A percentile compares a stretch with the other conserved stretches of the same genome.
Conservation (phyloP, 176 grass and related monocot species). For the Avena sativa region DNA sequence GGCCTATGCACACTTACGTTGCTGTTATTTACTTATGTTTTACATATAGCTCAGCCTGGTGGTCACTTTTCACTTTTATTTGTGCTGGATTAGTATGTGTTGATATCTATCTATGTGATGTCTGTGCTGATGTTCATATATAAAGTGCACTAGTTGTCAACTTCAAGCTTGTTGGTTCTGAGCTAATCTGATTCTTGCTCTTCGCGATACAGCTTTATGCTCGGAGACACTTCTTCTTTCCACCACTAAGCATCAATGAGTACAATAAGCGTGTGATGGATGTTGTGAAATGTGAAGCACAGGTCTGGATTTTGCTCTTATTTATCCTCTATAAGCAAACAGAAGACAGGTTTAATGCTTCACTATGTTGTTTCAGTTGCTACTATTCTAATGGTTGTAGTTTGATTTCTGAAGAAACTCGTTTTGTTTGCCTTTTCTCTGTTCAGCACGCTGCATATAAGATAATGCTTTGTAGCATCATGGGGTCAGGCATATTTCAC, state of each 20-base stretch:
- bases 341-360: not conserved
- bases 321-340: slow-evolving; percentile 33
- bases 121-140: not conserved
- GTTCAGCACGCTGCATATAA: not conserved
- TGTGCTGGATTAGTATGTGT: not conserved
- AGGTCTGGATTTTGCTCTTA: slow-evolving; percentile 58
- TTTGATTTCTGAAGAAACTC: not conserved
- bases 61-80: not conserved
- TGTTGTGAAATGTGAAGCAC: slow-evolving; percentile 94
- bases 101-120: not conserved
- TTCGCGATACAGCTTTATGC: slow-evolving; percentile 77
- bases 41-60: not conserved
- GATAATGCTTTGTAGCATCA: slow-evolving; percentile 8
- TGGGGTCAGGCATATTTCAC: not conserved
- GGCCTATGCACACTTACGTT: not conserved
- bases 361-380: not conserved
- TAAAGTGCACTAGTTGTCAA: not conserved
- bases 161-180: slow-evolving; percentile 31
- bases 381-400: slow-evolving; percentile 26
- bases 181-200: slow-evolving; percentile 40
- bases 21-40: not conserved
- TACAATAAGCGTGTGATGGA: slow-evolving; percentile 94
- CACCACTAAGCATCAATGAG: slow-evolving; percentile 94
- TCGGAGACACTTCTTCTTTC: slow-evolving; percentile 90
- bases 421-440: slow-evolving; percentile 9